These are phyloP conservation scores for Colletotrichum sp. DNA, from an alignment of 2,329 filamentous ascomycete genomes.

Conservation along the genomic window DNA sequence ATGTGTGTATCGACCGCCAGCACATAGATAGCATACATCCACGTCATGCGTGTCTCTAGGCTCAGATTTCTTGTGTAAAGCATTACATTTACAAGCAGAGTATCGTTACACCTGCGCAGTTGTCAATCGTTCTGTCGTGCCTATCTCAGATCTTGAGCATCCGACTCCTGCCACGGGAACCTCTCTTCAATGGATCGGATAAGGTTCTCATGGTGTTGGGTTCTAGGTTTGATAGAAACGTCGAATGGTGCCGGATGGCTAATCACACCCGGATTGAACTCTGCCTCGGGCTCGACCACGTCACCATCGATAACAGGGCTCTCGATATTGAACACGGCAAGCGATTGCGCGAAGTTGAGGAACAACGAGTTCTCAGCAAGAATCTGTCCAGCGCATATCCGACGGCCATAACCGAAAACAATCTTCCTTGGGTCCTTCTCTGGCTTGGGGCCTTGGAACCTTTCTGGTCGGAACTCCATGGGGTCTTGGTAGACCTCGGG, in stretches of 20 bases:
- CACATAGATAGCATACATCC: too few relatives aligned
- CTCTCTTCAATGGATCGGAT: background rate
- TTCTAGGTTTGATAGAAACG: background rate
- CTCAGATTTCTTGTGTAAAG: too few relatives aligned
- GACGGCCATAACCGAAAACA: conserved; percentile 24
- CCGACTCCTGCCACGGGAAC: background rate
- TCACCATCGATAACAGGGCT: background rate
- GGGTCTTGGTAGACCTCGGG: conserved; percentile 64
- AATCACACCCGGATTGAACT: background rate
- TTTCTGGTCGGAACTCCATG: background rate
- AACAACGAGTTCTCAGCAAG: conserved; percentile 22
- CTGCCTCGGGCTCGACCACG: background rate
- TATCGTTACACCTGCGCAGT: background rate
- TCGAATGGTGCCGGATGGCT: background rate
- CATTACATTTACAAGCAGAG: too few relatives aligned
- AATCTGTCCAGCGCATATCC: conserved; percentile 22
- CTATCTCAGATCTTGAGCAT: background rate
- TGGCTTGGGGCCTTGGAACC: background rate
- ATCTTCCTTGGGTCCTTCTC: background rate
- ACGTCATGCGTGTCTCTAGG: too few relatives aligned
- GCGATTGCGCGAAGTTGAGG: conserved; percentile 39
- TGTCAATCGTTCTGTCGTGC: fast-evolving
- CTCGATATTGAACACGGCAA: conserved; percentile 37
- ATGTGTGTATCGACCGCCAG: too few relatives aligned
- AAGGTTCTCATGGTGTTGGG: background rate